Evolutionary conservation across 306 rosid genomes (phyloP).

Genomic region (Alnus rubra): DNA sequence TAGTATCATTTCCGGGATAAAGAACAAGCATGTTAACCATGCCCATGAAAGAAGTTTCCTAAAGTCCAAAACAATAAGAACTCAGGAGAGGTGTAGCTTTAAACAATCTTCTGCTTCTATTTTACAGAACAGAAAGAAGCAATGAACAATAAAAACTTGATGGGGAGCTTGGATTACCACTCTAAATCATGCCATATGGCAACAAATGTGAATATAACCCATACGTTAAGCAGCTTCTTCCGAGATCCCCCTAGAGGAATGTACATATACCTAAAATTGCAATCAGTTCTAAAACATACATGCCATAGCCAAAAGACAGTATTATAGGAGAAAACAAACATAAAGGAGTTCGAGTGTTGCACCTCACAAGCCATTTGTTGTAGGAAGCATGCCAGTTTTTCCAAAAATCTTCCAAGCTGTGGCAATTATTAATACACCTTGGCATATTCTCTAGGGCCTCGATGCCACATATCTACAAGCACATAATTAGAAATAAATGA

Average conservation of each 20-base stretch:
- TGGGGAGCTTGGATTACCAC: constrained; percentile 52
- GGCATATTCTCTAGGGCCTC: constrained; percentile 97
- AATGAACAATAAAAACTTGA: constrained; percentile 27
- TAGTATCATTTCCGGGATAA: constrained; percentile 75
- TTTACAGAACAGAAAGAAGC: constrained; percentile 24
- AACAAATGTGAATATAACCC: constrained; percentile 93
- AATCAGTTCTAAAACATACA: constrained; percentile 8
- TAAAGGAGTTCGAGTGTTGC: constrained; percentile 25
- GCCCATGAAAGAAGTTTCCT: constrained; percentile 99
- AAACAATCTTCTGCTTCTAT: constrained; percentile 27
- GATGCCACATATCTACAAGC: constrained; percentile 71
- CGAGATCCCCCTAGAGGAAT: constrained; percentile 88
- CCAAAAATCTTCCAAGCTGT: constrained; percentile 88
- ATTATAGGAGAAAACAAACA: constrained; percentile 18
- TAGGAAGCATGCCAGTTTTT: constrained; percentile 98
- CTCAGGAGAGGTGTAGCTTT: constrained; percentile 11
- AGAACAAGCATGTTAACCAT: constrained; percentile 92
- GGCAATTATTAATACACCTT: constrained; percentile 87
- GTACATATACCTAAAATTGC: constrained; percentile 77
- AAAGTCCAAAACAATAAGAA: constrained; percentile 33
- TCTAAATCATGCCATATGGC: constrained; percentile 96
- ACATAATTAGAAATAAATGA: constrained; percentile 24
- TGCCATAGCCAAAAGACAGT: constrained; percentile 10
- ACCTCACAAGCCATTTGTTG: constrained; percentile 99
- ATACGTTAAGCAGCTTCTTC: constrained; percentile 74